Conservation (phyloP, 768 basidiomycete species). For the Plicaturopsis crispa region DNA sequence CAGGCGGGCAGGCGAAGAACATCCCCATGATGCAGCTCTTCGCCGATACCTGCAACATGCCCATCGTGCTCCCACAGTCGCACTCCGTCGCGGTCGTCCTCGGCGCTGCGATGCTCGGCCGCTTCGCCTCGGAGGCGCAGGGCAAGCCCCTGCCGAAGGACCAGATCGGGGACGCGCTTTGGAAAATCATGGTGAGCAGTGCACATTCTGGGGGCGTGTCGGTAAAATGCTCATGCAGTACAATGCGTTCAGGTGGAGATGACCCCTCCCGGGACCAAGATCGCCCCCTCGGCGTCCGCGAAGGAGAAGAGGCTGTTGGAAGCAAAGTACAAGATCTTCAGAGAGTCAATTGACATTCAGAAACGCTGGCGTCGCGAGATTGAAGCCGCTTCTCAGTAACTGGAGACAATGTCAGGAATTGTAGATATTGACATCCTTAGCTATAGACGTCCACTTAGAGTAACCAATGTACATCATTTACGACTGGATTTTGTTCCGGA, state of each 20-base stretch:
- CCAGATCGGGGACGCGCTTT: slow-evolving; percentile 60
- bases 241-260: slow-evolving; percentile 62
- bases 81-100: slow-evolving; percentile 80
- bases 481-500: no score
- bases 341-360: slow-evolving; percentile 84
- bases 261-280: slow-evolving; percentile 75
- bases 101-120: slow-evolving; percentile 90
- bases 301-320: slow-evolving; percentile 73
- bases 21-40: slow-evolving; percentile 81
- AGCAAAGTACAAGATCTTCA: slow-evolving; percentile 92
- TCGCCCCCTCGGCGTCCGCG: slow-evolving; percentile 52
- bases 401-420: neutral
- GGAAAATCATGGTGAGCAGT: slow-evolving; percentile 81
- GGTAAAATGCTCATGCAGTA: neutral
- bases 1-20: slow-evolving; percentile 91
- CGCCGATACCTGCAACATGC: slow-evolving; percentile 76
- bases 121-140: slow-evolving; percentile 65
- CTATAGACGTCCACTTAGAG: no score
- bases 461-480: no score
- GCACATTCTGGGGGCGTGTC: slow-evolving; percentile 2
- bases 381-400: slow-evolving; percentile 39
- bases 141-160: slow-evolving; percentile 27
- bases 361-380: slow-evolving; percentile 79
- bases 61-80: slow-evolving; percentile 75
- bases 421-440: no score